Percentiles rank a stretch among this genome's conserved stretches.
Conservation (phyloP, 768 basidiomycete species). For the Daedalea quercina region DNA sequence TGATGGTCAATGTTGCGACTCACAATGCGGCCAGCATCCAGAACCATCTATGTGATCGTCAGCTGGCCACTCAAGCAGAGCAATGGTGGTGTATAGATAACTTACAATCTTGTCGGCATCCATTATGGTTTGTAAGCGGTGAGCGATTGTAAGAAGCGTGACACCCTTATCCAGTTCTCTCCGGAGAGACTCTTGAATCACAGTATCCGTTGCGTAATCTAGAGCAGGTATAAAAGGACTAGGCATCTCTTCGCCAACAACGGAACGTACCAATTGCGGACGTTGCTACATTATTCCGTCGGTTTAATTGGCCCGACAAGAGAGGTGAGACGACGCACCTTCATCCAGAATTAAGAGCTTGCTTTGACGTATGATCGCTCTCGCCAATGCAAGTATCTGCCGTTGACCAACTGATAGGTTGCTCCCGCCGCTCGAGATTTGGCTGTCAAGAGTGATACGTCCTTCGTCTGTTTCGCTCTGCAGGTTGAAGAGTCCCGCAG, state of each 20-base stretch:
- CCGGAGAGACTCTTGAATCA: slow-evolving; percentile 49
- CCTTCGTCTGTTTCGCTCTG: slow-evolving; percentile 29
- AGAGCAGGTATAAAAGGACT: neutral
- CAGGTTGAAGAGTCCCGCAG: slow-evolving; percentile 38
- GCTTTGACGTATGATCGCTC: slow-evolving; percentile 49
- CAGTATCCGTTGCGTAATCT: slow-evolving; percentile 48
- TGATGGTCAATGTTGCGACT: slow-evolving; percentile 1
- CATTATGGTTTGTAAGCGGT: slow-evolving; percentile 48
- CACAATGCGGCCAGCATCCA: slow-evolving; percentile 34
- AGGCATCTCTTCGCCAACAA: neutral
- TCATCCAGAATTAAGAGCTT: slow-evolving; percentile 57
- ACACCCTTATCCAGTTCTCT: slow-evolving; percentile 32
- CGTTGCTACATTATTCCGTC: neutral
- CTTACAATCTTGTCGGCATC: slow-evolving; percentile 49
- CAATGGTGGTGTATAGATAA: neutral
- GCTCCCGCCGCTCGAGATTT: slow-evolving; percentile 35
- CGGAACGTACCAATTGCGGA: slow-evolving; percentile 4
- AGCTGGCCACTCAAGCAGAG: neutral
- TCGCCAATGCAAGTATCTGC: slow-evolving; percentile 52
- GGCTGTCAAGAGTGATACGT: slow-evolving; percentile 38
- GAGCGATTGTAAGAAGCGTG: slow-evolving; percentile 51
- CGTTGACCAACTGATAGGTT: slow-evolving; percentile 51
- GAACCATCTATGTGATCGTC: slow-evolving; percentile 28
- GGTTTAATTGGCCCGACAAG: neutral
- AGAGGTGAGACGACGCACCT: slow-evolving; percentile 17